These are phyloP conservation scores for Gamarada debralockiae DNA, from an alignment of 495 filamentous ascomycete genomes.

Conservation along the genomic window DNA sequence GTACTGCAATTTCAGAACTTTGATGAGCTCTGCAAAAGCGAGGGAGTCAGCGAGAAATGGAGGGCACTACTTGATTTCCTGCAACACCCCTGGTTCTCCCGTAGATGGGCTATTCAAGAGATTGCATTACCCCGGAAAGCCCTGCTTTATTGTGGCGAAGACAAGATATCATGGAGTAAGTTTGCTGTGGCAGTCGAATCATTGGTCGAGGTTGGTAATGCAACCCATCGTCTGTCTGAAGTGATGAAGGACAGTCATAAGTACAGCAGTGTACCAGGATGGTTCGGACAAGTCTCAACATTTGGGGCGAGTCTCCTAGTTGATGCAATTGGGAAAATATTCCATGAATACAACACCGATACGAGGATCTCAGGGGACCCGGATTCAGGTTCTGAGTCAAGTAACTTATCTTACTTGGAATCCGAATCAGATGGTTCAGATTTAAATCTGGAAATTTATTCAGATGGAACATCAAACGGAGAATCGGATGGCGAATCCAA, in stretches of 20 bases:
- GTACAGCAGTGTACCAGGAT: not conserved
- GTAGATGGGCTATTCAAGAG: conserved; percentile 35
- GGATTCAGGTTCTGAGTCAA: too few species aligned
- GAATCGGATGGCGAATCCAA: too few species aligned
- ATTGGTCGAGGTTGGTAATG: conserved; percentile 2
- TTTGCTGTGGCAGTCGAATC: conserved; percentile 22
- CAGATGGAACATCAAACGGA: too few species aligned
- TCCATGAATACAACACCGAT: conserved; percentile 3
- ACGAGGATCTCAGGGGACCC: not conserved
- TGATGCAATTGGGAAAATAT: conserved; percentile 31
- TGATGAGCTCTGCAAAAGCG: conserved; percentile 15
- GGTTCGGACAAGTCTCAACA: conserved; percentile 23
- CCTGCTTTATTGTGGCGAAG: conserved; percentile 26
- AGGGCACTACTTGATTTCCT: conserved; percentile 25
- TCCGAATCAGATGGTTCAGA: too few species aligned
- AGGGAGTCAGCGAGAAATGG: conserved; percentile 21
- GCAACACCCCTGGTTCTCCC: conserved; percentile 30
- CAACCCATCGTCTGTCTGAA: conserved; percentile 1
- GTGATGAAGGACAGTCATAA: not conserved
- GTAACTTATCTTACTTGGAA: too few species aligned
- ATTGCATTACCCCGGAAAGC: conserved; percentile 29
- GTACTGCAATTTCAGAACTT: conserved; percentile 3
- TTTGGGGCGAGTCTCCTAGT: conserved; percentile 33
- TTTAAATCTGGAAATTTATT: too few species aligned
- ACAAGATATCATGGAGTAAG: conserved; percentile 25